Percentiles rank a stretch among this genome's conserved stretches.
Conservation (phyloP, 768 basidiomycete species). For the Leccinellum albellum region DNA sequence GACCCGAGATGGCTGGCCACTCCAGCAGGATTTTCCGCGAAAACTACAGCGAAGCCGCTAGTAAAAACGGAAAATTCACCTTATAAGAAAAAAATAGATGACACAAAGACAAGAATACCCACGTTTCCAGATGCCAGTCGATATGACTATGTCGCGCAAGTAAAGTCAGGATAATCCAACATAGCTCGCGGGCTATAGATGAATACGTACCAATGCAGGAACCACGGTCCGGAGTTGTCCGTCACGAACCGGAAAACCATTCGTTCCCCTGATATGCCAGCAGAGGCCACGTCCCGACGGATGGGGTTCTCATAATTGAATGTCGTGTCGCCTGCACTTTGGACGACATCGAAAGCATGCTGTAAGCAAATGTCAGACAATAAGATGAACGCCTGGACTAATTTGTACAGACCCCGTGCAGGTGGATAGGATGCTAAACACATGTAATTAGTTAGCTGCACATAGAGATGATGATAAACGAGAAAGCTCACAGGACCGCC, state of each 20-base stretch:
- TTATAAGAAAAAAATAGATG: not conserved
- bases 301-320: not conserved
- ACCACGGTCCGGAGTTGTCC: not conserved
- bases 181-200: not conserved
- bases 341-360: not conserved
- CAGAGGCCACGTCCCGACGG: not conserved
- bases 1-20: conserved; percentile 7
- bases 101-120: not conserved
- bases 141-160: conserved; percentile 29
- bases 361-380: not conserved
- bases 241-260: not conserved
- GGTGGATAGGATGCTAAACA: not conserved
- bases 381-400: too few species aligned
- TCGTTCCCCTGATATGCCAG: not conserved
- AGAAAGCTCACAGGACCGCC: not conserved
- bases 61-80: too few species aligned
- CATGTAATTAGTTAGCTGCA: too few species aligned
- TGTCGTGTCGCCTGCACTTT: not conserved
- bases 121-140: conserved; percentile 29
- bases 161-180: too few species aligned
- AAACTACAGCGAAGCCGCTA: conserved; percentile 27
- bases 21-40: conserved; percentile 24
- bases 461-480: too few species aligned
- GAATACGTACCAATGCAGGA: conserved; percentile 30
- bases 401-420: not conserved